Conservation (phyloP, 352 stramenopile genomes). For the Aphanomyces invadans region DNA sequence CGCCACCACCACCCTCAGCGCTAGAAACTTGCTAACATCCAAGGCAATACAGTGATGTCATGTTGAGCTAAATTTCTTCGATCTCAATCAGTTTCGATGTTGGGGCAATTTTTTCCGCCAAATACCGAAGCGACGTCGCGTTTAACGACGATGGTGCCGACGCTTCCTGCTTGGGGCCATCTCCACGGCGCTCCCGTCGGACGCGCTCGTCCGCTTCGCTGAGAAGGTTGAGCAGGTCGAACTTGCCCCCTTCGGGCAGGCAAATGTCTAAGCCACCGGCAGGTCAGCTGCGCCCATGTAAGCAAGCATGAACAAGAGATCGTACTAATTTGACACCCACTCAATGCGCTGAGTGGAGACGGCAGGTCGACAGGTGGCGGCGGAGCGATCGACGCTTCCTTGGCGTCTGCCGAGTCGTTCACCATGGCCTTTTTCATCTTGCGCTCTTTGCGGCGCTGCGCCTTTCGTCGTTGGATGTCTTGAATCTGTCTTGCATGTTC, state of each 20-base stretch:
- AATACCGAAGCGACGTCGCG: conserved; percentile 3
- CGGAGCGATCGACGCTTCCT: background rate
- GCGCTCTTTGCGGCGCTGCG: conserved; percentile 21
- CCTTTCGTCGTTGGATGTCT: conserved; percentile 23
- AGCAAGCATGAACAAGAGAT: background rate
- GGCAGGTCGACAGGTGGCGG: background rate
- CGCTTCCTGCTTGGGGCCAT: background rate
- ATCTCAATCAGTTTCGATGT: conserved; percentile 24
- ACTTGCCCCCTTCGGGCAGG: conserved; percentile 19
- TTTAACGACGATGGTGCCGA: background rate
- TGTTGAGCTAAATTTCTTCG: conserved; percentile 18
- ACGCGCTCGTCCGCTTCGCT: conserved; percentile 14
- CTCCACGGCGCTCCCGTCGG: conserved; percentile 9
- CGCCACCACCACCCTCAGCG: no score
- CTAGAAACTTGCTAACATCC: background rate
- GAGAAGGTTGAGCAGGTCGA: conserved; percentile 18
- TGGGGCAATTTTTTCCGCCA: conserved; percentile 18
- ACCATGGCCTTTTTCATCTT: conserved; percentile 10
- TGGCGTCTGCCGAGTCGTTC: background rate
- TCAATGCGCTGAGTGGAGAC: background rate
- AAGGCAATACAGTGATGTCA: background rate
- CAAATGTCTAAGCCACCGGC: conserved; percentile 13
- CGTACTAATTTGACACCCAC: conserved; percentile 16
- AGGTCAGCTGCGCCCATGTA: no score
- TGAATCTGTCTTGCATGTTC: conserved; percentile 17